These are phyloP conservation scores for Trichoderma atrobrunneum DNA, from an alignment of 2,329 filamentous ascomycete species.

Conservation along the genomic window DNA sequence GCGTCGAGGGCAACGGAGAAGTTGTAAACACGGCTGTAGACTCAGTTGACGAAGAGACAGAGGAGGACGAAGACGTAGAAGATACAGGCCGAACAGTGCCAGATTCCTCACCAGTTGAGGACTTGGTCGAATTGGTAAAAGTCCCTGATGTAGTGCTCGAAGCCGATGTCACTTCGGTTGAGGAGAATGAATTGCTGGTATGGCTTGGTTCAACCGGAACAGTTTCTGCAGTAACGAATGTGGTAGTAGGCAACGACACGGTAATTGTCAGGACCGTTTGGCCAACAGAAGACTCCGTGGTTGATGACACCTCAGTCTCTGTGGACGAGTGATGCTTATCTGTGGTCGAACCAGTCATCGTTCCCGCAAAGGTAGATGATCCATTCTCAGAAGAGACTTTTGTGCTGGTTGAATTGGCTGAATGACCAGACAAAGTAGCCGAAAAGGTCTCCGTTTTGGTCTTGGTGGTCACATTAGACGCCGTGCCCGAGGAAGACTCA, in stretches of 20 bases:
- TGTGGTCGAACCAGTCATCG: neutral
- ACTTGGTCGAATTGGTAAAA: neutral
- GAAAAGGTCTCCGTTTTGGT: constrained; percentile 8
- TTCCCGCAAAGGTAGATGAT: neutral
- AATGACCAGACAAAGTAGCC: neutral
- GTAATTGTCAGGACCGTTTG: constrained; percentile 5
- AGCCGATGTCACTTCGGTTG: neutral
- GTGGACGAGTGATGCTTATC: neutral
- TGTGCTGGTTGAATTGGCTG: neutral
- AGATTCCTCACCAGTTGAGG: neutral
- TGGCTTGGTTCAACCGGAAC: neutral
- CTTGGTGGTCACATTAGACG: neutral
- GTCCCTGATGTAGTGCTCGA: neutral
- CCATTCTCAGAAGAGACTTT: neutral
- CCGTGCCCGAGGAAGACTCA: constrained; percentile 7
- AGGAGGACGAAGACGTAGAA: neutral
- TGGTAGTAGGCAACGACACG: constrained; percentile 3
- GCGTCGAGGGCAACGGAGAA: neutral
- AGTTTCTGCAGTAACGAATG: constrained; percentile 7
- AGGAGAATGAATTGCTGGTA: constrained; percentile 5
- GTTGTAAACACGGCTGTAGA: neutral
- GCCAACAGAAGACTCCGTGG: neutral
- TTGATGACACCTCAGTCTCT: neutral
- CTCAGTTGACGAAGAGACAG: neutral
- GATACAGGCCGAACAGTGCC: constrained; percentile 5